Evolutionary conservation across 169 alveolate genomes (phyloP), one percentile per base, ranked within the genome.

Genomic region (Eimeria nieschulzi): DNA sequence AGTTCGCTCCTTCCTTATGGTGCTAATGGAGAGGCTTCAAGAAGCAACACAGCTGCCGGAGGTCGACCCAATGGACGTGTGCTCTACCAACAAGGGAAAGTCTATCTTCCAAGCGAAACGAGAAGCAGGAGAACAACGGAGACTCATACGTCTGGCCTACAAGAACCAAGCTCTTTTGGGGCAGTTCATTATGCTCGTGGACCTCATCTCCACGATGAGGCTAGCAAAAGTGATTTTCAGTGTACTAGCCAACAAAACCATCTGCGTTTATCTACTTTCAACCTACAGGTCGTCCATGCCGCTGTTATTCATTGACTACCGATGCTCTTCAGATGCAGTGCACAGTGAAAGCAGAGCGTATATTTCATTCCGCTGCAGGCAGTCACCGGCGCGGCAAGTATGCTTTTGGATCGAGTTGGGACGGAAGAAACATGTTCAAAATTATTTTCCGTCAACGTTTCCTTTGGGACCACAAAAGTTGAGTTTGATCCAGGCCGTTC

Each of bases 41-140:
- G 90, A 90, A 63, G 94, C 90, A 59, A 90, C 91, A 55, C 86
- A 56, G 46, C 86, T 90, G 15, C 91, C 86, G n/a, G 90, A 80
- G 53, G 94, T 25, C 19, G 94, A 80, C 54, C 94, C 91, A 10
- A 54, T 82, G 66, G 78, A 79, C 51, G 59, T 53, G n/a, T 19
- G 78, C 46, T 25, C 91, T 2, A 0, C 75, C 12, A 80, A 39
- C 54, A 80, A 64, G 70, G 80, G 87, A 7, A 80, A 68, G 46
- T 75, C 90, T 15, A 79, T 90, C n/a, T 86, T 90, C 13, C 91
- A 90, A 79, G 90, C 72, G 66, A 68, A 61, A 59, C 80, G 87
- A 39, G 94, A 79, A 51, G 94, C 94, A n/a, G 75, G 59, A 25
- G 94, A 79, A 25, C 90, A 86, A 56, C 25, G 63, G 70, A 63